Evolutionary conservation across 805 yeast genomes (phyloP), one percentile per base, ranked within the genome.

Genomic region (Ogataea glucozyma): DNA sequence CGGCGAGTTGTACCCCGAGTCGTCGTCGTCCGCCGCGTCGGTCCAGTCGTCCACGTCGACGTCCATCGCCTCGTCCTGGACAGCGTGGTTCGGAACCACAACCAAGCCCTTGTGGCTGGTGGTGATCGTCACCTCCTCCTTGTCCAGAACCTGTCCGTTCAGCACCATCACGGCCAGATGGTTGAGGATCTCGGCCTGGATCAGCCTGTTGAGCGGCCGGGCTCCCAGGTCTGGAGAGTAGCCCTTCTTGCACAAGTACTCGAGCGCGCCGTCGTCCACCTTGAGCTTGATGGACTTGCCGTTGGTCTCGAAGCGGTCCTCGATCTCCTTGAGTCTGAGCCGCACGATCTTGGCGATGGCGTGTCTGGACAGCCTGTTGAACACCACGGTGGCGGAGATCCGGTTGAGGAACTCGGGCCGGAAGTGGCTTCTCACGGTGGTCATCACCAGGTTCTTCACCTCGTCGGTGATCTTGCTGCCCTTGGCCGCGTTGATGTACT

Each of bases 331-430:
- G 52, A 93, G 70, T 60, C 99, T 78, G 51, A 93, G 83, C 47
- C 80, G 81, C 34, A 93, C 97, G 58, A 93, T 93, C 79, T 87
- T 88, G 54, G 88, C 78, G 52, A 93, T 93, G 1, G 97, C 95
- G 65, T 85, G 84, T 73, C 82, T 85, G 13, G 97, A 87, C 52
- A 93, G 75, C 55, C 96, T 80, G 76, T 93, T 93, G 78, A 93
- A 93, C 17, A 93, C 85, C 22, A 91, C 88, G 54, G 88, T 90
- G 6, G 95, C 87, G 2, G 96, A 84, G 51, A 93, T 91, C 73
- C 99, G 86, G 76, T 93, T 93, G 58, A 93, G 74, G 72, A 93
- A 93, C 68, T 93, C 99, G 4, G 99, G 99, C 65, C 98, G 81
- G 80, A 93, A 93, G 65, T 93, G 98, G 5, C 75, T 75, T 54